phyloP scores from a whole-genome alignment of 2,329 filamentous ascomycete species.

The Tolypocladium amazonense region DNA sequence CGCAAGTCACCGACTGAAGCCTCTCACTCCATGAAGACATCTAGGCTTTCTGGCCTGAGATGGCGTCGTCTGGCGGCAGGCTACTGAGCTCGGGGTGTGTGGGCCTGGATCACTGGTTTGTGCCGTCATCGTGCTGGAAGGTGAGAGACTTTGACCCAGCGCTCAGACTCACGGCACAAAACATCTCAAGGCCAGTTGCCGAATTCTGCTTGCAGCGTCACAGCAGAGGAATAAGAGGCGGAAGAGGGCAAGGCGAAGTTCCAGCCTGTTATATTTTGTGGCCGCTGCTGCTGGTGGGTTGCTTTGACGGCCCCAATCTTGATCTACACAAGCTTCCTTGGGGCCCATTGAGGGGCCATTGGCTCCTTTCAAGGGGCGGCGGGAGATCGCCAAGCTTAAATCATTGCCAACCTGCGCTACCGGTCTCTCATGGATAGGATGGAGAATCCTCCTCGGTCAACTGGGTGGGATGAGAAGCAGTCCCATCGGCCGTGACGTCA shows the following conservation, averaged over 20 bases:
- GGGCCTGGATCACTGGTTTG: not conserved
- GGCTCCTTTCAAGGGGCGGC: not conserved
- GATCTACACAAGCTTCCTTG: too few species aligned
- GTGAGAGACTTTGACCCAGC: not conserved
- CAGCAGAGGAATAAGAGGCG: not conserved
- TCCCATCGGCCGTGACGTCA: not conserved
- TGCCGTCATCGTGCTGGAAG: not conserved
- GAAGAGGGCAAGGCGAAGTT: not conserved
- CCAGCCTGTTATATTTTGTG: not conserved
- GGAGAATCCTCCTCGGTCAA: not conserved
- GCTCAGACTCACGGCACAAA: too few species aligned
- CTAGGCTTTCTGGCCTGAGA: constrained; percentile 20
- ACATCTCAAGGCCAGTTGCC: not conserved
- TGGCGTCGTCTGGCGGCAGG: constrained; percentile 20
- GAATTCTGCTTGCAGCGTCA: not conserved
- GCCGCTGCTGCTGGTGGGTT: not conserved
- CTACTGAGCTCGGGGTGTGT: not conserved
- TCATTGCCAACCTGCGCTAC: not conserved
- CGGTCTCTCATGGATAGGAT: not conserved
- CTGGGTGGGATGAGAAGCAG: not conserved
- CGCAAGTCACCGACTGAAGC: not conserved
- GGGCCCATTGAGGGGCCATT: not conserved
- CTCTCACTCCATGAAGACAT: not conserved
- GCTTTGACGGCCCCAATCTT: too few species aligned
- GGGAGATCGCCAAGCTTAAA: not conserved